phyloP scores from a whole-genome alignment of 805 yeast species.

The Barnettozyma salicaria region DNA sequence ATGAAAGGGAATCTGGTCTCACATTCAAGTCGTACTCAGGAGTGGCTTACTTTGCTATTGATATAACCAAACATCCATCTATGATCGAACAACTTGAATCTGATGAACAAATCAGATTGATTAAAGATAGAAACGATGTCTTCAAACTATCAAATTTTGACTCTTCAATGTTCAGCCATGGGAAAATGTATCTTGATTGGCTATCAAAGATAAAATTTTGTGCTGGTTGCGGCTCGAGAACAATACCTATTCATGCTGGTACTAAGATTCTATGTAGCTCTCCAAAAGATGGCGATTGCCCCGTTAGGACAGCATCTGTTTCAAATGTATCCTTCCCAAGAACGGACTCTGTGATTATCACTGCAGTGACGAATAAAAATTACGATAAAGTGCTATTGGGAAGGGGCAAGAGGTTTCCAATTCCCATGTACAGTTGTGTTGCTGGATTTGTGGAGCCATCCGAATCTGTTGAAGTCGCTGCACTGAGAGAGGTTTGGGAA shows the following conservation, averaged over 20 bases:
- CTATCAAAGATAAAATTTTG: conserved; percentile 66
- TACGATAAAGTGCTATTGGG: conserved; percentile 65
- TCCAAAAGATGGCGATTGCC: conserved; percentile 19
- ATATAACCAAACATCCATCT: conserved; percentile 28
- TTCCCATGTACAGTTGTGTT: conserved; percentile 69
- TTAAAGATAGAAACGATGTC: conserved; percentile 11
- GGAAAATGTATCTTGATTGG: conserved; percentile 86
- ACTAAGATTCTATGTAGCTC: conserved; percentile 50
- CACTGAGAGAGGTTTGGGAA: conserved; percentile 88
- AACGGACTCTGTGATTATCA: conserved; percentile 83
- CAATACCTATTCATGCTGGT: conserved; percentile 60
- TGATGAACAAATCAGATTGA: neutral
- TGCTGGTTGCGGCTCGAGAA: conserved; percentile 76
- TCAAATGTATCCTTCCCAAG: conserved; percentile 87
- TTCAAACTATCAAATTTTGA: conserved; percentile 33
- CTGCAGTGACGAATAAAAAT: conserved; percentile 62
- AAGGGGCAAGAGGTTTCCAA: conserved; percentile 55
- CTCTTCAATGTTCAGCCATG: conserved; percentile 72
- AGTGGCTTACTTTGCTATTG: conserved; percentile 59
- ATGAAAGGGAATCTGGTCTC: conserved; percentile 32
- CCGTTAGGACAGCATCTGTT: conserved; percentile 39
- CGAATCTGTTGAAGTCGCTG: conserved; percentile 85
- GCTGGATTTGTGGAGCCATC: conserved; percentile 97
- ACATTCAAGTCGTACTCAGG: conserved; percentile 48
- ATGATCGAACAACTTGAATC: neutral